These are phyloP conservation scores for Coniochaeta ligniaria DNA, from an alignment of 2,329 filamentous ascomycete species.

Conservation along the genomic window DNA sequence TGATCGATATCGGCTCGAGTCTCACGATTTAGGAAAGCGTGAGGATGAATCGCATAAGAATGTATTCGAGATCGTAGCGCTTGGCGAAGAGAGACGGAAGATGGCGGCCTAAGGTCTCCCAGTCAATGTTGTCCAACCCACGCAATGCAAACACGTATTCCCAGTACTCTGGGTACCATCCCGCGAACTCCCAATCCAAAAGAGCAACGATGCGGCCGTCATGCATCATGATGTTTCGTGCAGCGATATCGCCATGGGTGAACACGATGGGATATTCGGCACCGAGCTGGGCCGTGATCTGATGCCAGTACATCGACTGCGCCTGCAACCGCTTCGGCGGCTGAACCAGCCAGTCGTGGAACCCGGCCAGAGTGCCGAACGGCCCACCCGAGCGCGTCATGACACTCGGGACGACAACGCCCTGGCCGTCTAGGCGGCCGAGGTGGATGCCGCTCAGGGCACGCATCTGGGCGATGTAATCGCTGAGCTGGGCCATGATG, in stretches of 20 bases:
- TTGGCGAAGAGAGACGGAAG: not conserved
- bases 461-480: constrained; percentile 14
- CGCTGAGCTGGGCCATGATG: constrained; percentile 13
- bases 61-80: not conserved
- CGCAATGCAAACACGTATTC: constrained; percentile 18
- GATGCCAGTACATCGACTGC: constrained; percentile 13
- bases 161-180: constrained; percentile 33
- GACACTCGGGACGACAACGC: constrained; percentile 13
- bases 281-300: constrained; percentile 15
- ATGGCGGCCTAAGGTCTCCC: not conserved
- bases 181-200: constrained; percentile 39
- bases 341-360: constrained; percentile 17
- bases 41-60: not conserved
- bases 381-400: constrained; percentile 15
- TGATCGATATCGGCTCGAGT: constrained; percentile 1
- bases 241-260: constrained; percentile 42
- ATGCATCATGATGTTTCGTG: constrained; percentile 33
- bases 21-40: not conserved
- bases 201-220: constrained; percentile 31
- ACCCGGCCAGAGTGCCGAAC: constrained; percentile 10
- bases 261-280: constrained; percentile 25
- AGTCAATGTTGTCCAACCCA: not conserved
- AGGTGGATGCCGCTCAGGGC: constrained; percentile 10
- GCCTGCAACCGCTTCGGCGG: constrained; percentile 8
- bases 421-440: constrained; percentile 16